Conservation (phyloP, 75 land plant species). For the Gnetum montanum region DNA sequence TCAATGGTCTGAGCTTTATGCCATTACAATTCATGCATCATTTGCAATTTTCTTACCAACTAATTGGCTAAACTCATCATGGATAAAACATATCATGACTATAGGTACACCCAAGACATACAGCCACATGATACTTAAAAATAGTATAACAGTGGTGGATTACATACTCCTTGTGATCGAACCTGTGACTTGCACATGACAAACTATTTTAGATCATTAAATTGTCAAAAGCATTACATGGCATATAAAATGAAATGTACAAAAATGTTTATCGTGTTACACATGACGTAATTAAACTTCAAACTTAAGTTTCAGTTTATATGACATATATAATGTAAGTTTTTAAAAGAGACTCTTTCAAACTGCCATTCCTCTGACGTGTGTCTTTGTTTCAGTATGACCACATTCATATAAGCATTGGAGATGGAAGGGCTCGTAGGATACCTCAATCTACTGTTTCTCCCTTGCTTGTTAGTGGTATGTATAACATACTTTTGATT, state of each 20-base stretch:
- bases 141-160: too few relatives aligned
- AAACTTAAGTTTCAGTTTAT: background rate
- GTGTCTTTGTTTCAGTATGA: background rate
- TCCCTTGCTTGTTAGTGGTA: constrained; percentile 6
- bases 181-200: too few relatives aligned
- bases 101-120: too few relatives aligned
- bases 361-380: background rate
- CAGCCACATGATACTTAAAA: too few relatives aligned
- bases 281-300: background rate
- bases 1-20: too few relatives aligned
- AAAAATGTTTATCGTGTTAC: background rate
- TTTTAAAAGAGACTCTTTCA: background rate
- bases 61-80: too few relatives aligned
- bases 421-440: constrained; percentile 3
- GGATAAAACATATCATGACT: too few relatives aligned
- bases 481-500: too few relatives aligned
- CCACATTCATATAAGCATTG: background rate
- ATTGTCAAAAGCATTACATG: background rate
- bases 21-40: too few relatives aligned
- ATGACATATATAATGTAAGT: background rate
- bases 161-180: too few relatives aligned
- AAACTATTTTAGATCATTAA: background rate
- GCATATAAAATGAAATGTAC: background rate
- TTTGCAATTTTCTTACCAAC: too few relatives aligned
- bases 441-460: constrained; percentile 1